phyloP scores from a whole-genome alignment of 345 rosid species.

The Salix purpurea region DNA sequence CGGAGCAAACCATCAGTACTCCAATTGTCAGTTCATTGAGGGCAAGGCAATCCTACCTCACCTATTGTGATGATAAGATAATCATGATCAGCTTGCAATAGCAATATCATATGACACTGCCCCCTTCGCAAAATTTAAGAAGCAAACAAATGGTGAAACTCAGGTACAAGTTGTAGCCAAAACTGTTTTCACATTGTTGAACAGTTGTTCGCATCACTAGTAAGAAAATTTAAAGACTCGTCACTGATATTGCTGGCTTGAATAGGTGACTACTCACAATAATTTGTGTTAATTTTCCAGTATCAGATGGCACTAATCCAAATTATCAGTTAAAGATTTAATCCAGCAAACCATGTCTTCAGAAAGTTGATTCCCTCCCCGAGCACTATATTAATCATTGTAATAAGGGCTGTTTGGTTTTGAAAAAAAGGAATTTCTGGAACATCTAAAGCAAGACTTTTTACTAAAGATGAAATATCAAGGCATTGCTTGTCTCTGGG shows the following conservation, averaged over 20 bases:
- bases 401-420: not conserved
- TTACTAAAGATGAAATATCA: not conserved
- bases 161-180: not conserved
- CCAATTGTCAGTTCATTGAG: not conserved
- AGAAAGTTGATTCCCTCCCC: not conserved
- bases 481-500: not conserved
- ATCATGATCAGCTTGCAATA: not conserved
- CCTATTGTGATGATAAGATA: not conserved
- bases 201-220: too few relatives aligned
- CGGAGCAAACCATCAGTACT: not conserved
- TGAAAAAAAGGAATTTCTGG: too few relatives aligned
- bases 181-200: not conserved
- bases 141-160: not conserved
- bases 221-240: not conserved
- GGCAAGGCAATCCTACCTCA: not conserved
- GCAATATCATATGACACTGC: not conserved
- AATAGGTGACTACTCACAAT: not conserved
- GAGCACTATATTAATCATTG: not conserved
- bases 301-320: not conserved
- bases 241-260: too few relatives aligned
- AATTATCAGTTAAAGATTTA: not conserved
- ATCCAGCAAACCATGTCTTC: not conserved
- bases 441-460: not conserved
- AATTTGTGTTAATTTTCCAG: not conserved
- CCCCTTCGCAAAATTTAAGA: not conserved